These are phyloP conservation scores for Monosporozyma aerobia DNA, from an alignment of 805 yeast species.

Conservation along the genomic window DNA sequence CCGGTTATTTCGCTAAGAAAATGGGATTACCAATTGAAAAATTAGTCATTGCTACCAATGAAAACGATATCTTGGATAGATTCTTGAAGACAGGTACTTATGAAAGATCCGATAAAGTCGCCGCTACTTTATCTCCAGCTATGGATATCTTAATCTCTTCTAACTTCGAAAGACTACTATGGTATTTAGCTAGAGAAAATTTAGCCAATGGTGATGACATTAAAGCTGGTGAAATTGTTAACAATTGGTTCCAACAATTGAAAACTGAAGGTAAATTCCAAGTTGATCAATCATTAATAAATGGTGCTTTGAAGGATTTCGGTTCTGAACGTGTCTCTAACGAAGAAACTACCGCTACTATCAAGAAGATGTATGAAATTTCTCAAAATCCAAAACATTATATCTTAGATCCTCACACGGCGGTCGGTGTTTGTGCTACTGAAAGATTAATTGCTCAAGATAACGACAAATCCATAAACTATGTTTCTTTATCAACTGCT, in stretches of 20 bases:
- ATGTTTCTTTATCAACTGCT: conserved; percentile 85
- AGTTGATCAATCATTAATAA: conserved; percentile 56
- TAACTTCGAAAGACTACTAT: conserved; percentile 89
- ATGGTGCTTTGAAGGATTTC: conserved; percentile 59
- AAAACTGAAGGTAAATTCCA: conserved; percentile 66
- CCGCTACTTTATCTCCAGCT: conserved; percentile 91
- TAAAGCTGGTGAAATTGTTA: conserved; percentile 67
- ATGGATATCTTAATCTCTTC: conserved; percentile 96
- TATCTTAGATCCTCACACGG: conserved; percentile 91
- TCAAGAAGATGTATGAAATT: conserved; percentile 54
- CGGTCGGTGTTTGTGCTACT: conserved; percentile 85
- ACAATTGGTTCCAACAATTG: conserved; percentile 69
- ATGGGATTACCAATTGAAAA: conserved; percentile 91
- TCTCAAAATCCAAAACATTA: conserved; percentile 51
- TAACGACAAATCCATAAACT: conserved; percentile 35
- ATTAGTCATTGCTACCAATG: conserved; percentile 89
- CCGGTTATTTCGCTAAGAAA: conserved; percentile 87
- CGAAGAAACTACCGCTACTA: conserved; percentile 69
- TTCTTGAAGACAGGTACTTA: conserved; percentile 81
- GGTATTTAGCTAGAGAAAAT: conserved; percentile 82
- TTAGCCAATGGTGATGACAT: conserved; percentile 44
- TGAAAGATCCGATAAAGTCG: conserved; percentile 66
- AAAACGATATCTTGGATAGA: conserved; percentile 89
- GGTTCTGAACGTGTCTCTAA: conserved; percentile 75
- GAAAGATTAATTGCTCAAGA: conserved; percentile 48